phyloP scores from a whole-genome alignment of 768 basidiomycete genomes.

The Mrakia gelida region DNA sequence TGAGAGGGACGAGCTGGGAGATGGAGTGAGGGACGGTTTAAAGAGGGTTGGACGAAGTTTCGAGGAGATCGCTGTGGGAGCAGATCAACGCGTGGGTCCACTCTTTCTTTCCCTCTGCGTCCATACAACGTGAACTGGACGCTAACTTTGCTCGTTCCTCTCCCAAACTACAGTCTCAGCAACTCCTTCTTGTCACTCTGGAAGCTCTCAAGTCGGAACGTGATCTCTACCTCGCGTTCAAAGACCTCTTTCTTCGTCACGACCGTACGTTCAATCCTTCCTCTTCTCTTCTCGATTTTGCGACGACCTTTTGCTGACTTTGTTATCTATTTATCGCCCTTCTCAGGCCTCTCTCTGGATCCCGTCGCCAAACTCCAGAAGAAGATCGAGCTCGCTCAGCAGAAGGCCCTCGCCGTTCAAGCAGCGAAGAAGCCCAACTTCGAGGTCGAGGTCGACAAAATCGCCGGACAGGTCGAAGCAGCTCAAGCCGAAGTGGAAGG shows the following conservation, averaged over 20 bases:
- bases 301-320: neutral
- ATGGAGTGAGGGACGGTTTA: constrained; percentile 70
- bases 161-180: constrained; percentile 15
- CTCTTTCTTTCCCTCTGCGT: neutral
- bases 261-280: constrained; percentile 52
- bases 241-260: constrained; percentile 79
- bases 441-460: constrained; percentile 77
- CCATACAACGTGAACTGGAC: neutral
- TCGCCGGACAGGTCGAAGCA: constrained; percentile 67
- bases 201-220: constrained; percentile 60
- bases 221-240: constrained; percentile 78
- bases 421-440: constrained; percentile 68
- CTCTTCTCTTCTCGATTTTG: neutral
- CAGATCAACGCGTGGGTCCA: constrained; percentile 40
- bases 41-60: constrained; percentile 46
- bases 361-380: constrained; percentile 83
- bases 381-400: constrained; percentile 68
- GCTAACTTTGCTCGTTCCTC: neutral
- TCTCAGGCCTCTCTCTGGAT: constrained; percentile 64
- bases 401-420: constrained; percentile 56
- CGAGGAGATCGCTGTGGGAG: constrained; percentile 40
- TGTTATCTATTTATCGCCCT: neutral
- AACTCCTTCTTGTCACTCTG: constrained; percentile 26
- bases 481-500: constrained; percentile 77
- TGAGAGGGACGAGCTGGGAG: constrained; percentile 66